Conservation (phyloP, 2,329 filamentous ascomycete genomes). For the Emergomyces orientalis region DNA sequence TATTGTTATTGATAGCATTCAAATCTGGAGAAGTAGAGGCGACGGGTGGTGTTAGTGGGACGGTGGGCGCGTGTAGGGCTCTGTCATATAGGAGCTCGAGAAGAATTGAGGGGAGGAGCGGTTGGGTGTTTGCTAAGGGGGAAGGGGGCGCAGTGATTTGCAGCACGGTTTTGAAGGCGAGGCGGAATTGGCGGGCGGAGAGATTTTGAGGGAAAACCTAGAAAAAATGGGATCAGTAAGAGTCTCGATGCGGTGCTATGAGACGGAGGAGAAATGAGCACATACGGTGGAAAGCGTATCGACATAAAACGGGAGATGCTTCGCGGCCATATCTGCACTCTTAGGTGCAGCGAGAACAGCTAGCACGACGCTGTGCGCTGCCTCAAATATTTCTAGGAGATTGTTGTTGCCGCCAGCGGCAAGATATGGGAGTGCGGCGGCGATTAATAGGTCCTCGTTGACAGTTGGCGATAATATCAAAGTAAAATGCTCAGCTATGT, state of each 20-base stretch:
- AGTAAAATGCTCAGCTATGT: slow-evolving; percentile 74
- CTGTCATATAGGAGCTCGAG: slow-evolving; percentile 68
- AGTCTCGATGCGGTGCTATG: background rate
- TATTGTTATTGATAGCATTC: slow-evolving; percentile 22
- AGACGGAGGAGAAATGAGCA: background rate
- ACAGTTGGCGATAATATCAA: slow-evolving; percentile 55
- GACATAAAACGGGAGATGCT: slow-evolving; percentile 73
- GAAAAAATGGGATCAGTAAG: slow-evolving; percentile 4
- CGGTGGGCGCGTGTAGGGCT: slow-evolving; percentile 46
- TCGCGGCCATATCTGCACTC: slow-evolving; percentile 60
- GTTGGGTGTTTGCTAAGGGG: slow-evolving; percentile 60
- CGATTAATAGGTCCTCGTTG: slow-evolving; percentile 64
- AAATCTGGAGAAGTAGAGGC: slow-evolving; percentile 18
- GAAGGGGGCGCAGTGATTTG: slow-evolving; percentile 74
- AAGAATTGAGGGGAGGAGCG: slow-evolving; percentile 67
- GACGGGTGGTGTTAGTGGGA: slow-evolving; percentile 32
- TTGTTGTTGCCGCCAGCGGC: slow-evolving; percentile 47
- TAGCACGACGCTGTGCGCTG: slow-evolving; percentile 73
- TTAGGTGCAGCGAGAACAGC: slow-evolving; percentile 72
- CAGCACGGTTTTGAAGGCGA: slow-evolving; percentile 79
- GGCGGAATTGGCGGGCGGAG: slow-evolving; percentile 73
- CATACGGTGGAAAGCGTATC: slow-evolving; percentile 60
- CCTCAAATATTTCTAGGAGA: slow-evolving; percentile 68
- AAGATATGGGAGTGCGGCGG: slow-evolving; percentile 67
- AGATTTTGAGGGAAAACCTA: slow-evolving; percentile 67